These are phyloP conservation scores for Boechera retrofracta DNA, from an alignment of 345 rosid genomes.

Conservation along the genomic window DNA sequence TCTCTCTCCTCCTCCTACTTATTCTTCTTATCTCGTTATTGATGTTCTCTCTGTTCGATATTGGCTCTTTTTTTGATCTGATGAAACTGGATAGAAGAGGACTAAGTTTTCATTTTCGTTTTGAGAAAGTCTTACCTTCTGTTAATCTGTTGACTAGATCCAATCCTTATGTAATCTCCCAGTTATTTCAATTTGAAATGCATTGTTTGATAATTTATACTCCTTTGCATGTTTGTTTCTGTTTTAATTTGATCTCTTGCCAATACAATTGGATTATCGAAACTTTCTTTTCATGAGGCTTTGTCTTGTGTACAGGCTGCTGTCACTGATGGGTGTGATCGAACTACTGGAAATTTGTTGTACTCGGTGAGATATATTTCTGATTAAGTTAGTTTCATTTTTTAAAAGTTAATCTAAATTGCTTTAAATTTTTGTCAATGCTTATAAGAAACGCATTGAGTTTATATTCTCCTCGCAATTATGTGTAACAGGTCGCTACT, in stretches of 20 bases:
- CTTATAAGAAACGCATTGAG: neutral
- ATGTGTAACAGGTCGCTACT: slow-evolving; percentile 73
- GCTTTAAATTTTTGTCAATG: neutral
- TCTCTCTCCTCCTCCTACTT: neutral
- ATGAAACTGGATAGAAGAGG: slow-evolving; percentile 7
- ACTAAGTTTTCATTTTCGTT: neutral
- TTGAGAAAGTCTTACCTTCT: slow-evolving; percentile 1
- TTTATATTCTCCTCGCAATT: neutral
- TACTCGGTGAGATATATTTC: slow-evolving; percentile 63
- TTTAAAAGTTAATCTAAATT: neutral
- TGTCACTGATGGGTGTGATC: slow-evolving; percentile 81
- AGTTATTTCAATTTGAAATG: neutral
- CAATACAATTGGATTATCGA: neutral
- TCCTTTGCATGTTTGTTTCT: slow-evolving; percentile 14
- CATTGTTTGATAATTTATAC: slow-evolving; percentile 5
- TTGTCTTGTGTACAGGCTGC: slow-evolving; percentile 62
- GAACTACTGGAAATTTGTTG: slow-evolving; percentile 77
- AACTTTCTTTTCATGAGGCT: neutral
- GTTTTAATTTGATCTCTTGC: neutral
- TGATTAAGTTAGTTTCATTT: neutral
- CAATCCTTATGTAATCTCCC: neutral
- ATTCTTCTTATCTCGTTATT: too few relatives aligned
- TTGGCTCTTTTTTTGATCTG: neutral
- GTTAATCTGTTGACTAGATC: slow-evolving; percentile 15
- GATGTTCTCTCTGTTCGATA: neutral